These are phyloP conservation scores for Sugiyamaella neomexicana DNA, from an alignment of 1,139 yeast species.

Conservation along the genomic window DNA sequence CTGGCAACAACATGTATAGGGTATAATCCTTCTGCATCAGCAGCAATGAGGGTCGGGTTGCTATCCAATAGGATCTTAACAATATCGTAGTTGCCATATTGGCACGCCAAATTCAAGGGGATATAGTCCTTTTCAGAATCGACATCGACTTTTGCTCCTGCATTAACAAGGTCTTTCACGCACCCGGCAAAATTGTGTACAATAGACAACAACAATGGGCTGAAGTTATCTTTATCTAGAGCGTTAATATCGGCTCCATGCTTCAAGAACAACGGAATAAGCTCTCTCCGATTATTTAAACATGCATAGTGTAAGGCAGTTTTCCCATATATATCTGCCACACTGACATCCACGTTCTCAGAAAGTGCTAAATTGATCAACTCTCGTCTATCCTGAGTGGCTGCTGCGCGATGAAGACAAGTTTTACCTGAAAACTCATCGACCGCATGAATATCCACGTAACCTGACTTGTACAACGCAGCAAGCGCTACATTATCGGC, in stretches of 20 bases:
- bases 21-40: constrained; percentile 62
- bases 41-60: constrained; percentile 42
- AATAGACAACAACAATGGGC: constrained; percentile 80
- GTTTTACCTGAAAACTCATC: constrained; percentile 48
- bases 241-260: constrained; percentile 42
- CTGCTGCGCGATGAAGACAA: constrained; percentile 52
- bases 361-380: constrained; percentile 43
- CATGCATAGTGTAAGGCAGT: constrained; percentile 89
- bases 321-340: constrained; percentile 69
- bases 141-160: constrained; percentile 45
- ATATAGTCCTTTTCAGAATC: constrained; percentile 53
- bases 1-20: constrained; percentile 89
- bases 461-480: constrained; percentile 43
- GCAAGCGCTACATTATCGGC: constrained; percentile 46
- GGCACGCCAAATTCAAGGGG: constrained; percentile 89
- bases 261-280: constrained; percentile 38
- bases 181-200: constrained; percentile 63
- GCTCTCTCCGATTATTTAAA: constrained; percentile 39
- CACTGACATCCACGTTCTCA: constrained; percentile 41
- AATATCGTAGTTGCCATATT: constrained; percentile 72
- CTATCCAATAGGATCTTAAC: constrained; percentile 58
- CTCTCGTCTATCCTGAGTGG: constrained; percentile 31
- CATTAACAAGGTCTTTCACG: constrained; percentile 48
- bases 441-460: constrained; percentile 42
- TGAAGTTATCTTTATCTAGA: constrained; percentile 46